Base-by-base conservation (phyloP, 306 rosid genomes). In the Quillaja saponaria region DNA sequence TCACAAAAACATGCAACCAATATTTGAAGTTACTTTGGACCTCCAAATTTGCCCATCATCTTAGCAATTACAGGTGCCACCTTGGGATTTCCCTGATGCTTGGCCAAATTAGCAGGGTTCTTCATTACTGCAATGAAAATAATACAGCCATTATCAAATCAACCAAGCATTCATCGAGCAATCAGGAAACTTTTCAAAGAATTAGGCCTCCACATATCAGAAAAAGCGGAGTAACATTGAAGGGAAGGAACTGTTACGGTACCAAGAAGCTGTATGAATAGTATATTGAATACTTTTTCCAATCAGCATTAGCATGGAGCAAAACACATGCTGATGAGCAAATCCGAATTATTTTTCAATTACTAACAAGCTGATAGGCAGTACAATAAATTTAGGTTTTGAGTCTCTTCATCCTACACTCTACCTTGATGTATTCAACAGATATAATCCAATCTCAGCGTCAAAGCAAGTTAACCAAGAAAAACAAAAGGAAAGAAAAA, bases 11-110 rank as follows among this genome's bases (percentile, higher is more conserved):
- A 64, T 13, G 4, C 31, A 6, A 2, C 13, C 16, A 37, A 42
- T 9, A 40, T 41, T 48, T 39, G 4, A 25, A 1, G 4, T 82
- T 60, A 85, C 66, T 78, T 49, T 0, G 91, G 80, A 42, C 87
- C 96, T 33, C 81, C 95, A 70, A 84, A 87, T 70, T 90, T 84
- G 84, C 68, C 46, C 97, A 90, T 90, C 97, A 90, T 90, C 83
- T 90, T 90, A 1, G 90, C 91, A 59, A 90, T 84, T 31, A 87
- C 69, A 10, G 97, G 97, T 46, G 95, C 97, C 68, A 90, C 95
- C 80, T 90, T 90, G 20, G 97, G 97, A 63, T 90, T 90, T 63
- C 71, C 42, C 66, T 90, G 95, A 73, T 90, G 97, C 79, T 90
- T 87, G 13, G 91, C 90, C 58, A 90, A 84, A 77, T 90, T 87